Conservation (phyloP, 257 asterid species). For the Gentiana dahurica region DNA sequence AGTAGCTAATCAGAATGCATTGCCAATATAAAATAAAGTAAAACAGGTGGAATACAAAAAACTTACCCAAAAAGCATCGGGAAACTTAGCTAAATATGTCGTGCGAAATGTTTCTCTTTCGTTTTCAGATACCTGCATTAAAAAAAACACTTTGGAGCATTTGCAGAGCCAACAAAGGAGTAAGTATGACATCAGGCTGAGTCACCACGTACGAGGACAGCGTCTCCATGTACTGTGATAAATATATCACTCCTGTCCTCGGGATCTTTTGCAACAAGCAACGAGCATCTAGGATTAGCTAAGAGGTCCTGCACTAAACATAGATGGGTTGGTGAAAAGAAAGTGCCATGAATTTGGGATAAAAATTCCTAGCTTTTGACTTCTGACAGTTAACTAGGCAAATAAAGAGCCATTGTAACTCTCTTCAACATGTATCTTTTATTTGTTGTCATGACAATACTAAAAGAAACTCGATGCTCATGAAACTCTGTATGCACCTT, state of each 20-base stretch:
- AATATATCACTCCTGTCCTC: slow-evolving; percentile 83
- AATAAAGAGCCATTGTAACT: neutral
- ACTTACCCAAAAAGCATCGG: slow-evolving; percentile 90
- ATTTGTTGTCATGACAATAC: slow-evolving; percentile 1
- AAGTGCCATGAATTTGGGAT: neutral
- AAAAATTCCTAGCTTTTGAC: neutral
- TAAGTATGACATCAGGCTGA: neutral
- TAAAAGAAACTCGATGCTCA: neutral
- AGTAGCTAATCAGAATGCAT: slow-evolving; percentile 12
- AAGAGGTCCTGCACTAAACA: slow-evolving; percentile 67
- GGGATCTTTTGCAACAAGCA: slow-evolving; percentile 94
- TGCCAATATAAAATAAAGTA: slow-evolving; percentile 9
- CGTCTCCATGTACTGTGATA: slow-evolving; percentile 80
- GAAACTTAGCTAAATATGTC: slow-evolving; percentile 75
- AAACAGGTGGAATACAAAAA: neutral
- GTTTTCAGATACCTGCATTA: slow-evolving; percentile 37
- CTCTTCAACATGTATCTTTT: neutral
- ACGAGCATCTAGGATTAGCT: slow-evolving; percentile 77
- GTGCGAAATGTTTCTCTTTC: slow-evolving; percentile 55
- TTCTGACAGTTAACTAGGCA: neutral
- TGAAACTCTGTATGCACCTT: slow-evolving; percentile 37
- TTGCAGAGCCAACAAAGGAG: slow-evolving; percentile 3
- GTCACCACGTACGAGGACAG: slow-evolving; percentile 47
- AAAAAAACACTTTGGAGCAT: neutral
- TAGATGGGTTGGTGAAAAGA: slow-evolving; percentile 1